Conservation (phyloP, 140 eudicot genomes). For the Stevia rebaudiana region DNA sequence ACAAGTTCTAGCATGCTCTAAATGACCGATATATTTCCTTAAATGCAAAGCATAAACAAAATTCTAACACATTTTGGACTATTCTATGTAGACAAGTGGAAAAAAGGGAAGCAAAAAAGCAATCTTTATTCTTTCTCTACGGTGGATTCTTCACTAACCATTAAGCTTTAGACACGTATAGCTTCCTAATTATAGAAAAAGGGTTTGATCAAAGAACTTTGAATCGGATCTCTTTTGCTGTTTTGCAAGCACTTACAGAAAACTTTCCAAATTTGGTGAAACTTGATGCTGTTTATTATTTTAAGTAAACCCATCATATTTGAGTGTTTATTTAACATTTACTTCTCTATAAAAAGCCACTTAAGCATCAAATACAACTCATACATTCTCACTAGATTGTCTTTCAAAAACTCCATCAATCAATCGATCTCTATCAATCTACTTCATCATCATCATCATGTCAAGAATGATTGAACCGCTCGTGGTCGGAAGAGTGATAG, state of each 20-base stretch:
- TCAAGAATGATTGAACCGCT: conserved; percentile 43
- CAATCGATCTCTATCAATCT: neutral
- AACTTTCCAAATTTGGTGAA: conserved; percentile 16
- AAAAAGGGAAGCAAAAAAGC: neutral
- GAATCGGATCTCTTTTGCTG: conserved; percentile 25
- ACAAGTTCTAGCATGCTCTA: neutral
- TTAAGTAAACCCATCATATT: conserved; percentile 12
- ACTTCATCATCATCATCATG: conserved; percentile 28
- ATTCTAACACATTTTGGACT: conserved; percentile 16
- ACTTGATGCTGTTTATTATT: conserved; percentile 20
- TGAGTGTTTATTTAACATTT: neutral
- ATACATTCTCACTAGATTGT: conserved; percentile 25
- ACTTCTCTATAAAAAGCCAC: conserved; percentile 38
- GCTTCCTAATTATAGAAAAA: conserved; percentile 22
- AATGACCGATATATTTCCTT: conserved; percentile 18
- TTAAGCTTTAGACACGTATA: conserved; percentile 27
- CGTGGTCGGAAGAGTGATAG: conserved; percentile 72
- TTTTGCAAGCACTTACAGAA: conserved; percentile 12
- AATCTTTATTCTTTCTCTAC: conserved; percentile 28
- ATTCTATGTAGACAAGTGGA: conserved; percentile 12
- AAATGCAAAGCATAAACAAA: conserved; percentile 18
- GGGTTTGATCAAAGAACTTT: conserved; percentile 14
- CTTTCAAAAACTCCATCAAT: conserved; percentile 2
- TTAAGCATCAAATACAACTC: conserved; percentile 29
- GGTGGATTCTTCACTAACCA: conserved; percentile 27